Percentiles rank a stretch among this genome's conserved stretches.
phyloP scores from a whole-genome alignment of 73 alveolate species.

The Paramecium sexaurelia region DNA sequence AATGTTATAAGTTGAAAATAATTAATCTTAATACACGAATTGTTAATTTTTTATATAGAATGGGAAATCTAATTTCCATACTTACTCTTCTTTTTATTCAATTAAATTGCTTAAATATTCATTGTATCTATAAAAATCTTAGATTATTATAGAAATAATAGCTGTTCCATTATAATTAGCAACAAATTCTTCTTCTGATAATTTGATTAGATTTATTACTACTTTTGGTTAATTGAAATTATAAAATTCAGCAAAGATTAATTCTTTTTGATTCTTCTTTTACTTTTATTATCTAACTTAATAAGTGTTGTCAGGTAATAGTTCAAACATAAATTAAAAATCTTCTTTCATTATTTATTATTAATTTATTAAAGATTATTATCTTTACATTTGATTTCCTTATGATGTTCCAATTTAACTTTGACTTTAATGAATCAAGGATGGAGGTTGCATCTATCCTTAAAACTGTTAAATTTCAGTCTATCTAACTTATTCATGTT shows the following conservation, averaged over 20 bases:
- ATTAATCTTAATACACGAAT: not conserved
- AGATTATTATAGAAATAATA: not conserved
- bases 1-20: conserved; percentile 24
- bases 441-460: not conserved
- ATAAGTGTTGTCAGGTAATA: conserved; percentile 44
- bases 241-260: conserved; percentile 45
- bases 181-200: not conserved
- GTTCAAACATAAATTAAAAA: conserved; percentile 49
- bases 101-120: not conserved
- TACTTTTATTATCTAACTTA: conserved; percentile 1
- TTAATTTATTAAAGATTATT: not conserved
- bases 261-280: not conserved
- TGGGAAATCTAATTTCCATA: not conserved
- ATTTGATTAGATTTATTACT: not conserved
- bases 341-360: conserved; percentile 9
- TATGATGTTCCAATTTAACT: not conserved
- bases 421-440: not conserved
- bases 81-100: not conserved
- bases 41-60: not conserved
- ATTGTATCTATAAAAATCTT: conserved; percentile 33
- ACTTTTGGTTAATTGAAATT: conserved; percentile 18
- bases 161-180: not conserved
- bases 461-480: not conserved
- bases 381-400: not conserved
- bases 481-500: conserved; percentile 4